Conservation (phyloP, 2,329 filamentous ascomycete genomes). For the Waltergamsia citrina region DNA sequence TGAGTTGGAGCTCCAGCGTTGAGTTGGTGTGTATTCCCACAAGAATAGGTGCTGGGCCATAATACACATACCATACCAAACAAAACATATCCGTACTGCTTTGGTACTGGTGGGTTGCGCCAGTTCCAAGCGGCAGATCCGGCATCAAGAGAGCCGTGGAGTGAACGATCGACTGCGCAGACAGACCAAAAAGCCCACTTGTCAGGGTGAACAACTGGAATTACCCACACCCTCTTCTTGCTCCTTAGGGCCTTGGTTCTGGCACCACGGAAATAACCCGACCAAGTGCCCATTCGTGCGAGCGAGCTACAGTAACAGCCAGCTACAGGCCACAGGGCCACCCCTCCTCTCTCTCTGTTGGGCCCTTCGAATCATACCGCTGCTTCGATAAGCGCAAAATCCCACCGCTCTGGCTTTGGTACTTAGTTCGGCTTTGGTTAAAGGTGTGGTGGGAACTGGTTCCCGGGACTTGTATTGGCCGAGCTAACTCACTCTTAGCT, state of each 20-base stretch:
- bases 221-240: not conserved
- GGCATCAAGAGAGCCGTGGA: conserved; percentile 17
- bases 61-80: too few relatives aligned
- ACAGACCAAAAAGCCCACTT: conserved; percentile 2
- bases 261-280: conserved; percentile 20
- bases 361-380: conserved; percentile 12
- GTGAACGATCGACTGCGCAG: conserved; percentile 16
- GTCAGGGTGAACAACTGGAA: conserved; percentile 1
- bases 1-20: too few relatives aligned
- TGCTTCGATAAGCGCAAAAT: conserved; percentile 19
- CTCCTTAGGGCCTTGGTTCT: conserved; percentile 1
- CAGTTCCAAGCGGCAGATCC: conserved; percentile 21
- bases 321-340: too few relatives aligned
- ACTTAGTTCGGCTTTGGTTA: not conserved
- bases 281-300: too few relatives aligned
- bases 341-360: conserved; percentile 10
- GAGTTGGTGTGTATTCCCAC: too few relatives aligned
- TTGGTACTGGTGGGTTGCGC: conserved; percentile 1
- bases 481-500: not conserved
- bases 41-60: too few relatives aligned
- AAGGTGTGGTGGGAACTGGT: not conserved
- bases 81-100: too few relatives aligned
- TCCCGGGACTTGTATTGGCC: not conserved
- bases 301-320: too few relatives aligned
- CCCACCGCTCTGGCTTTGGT: conserved; percentile 11